Base-by-base conservation (phyloP, 352 stramenopile species). In the Thalassiosira oceanica region DNA sequence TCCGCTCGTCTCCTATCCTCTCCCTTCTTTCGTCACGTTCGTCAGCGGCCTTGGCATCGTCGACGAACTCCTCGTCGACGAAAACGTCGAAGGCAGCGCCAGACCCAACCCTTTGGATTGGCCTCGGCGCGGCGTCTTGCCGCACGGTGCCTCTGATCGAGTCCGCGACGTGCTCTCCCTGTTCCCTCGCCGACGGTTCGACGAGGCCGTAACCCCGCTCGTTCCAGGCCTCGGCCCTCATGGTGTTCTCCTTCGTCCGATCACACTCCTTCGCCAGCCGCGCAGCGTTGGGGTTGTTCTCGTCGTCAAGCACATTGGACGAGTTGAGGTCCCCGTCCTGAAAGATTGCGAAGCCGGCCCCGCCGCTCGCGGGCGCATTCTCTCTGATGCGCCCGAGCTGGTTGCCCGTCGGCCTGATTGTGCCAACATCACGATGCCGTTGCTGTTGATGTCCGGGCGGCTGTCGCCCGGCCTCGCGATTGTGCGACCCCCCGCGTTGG, bases 161-260 rank as follows among this genome's bases (percentile, higher is more conserved):
- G 42, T 64, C 57, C 18, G 54, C 10, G 23, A 21, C 48, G 3
- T 23, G 24, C 54, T 39, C 3, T 24, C 27, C n/a, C 41, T 23
- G 41, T 3, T 11, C 21, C 48, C 2, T 23, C 41, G 10, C 35
- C 37, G 60, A 41, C 37, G 53, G 50, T 42, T 62, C 41, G 5
- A 55, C 26, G 3, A 84, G 57, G 37, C 81, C 81, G 56, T 75
- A 75, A 43, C 78, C 84, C 18, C 78, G 62, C 61, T 87, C 67
- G 58, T 91, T 89, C 84, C 84, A 92, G 42, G 48, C 43, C 53
- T 88, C 77, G 37, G 77, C 61, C 37, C 62, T 46, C 27, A 74
- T 26, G 2, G 46, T 82, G 39, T 92, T 92, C 64, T 92, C 84
- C 45, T 92, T 92, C 8, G 50, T 74, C 2, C 71, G 60, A 46